Percentiles rank a stretch among this genome's conserved stretches.
phyloP scores from a whole-genome alignment of 1,139 yeast species.

The Diutina pseudorugosa region DNA sequence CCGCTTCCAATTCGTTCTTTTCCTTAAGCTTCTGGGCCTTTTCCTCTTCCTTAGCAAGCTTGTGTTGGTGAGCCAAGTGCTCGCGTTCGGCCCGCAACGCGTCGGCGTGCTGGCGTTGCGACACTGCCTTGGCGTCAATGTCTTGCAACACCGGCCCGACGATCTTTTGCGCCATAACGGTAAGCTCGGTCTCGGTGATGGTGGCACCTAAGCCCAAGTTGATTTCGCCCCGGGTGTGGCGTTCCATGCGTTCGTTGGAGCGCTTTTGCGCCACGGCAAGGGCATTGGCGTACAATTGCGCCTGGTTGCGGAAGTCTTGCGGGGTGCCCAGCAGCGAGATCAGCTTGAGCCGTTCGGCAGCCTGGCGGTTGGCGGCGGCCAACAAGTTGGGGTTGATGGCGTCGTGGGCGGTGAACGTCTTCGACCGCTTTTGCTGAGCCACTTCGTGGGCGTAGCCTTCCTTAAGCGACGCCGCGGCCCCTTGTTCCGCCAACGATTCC shows the following conservation, averaged over 20 bases:
- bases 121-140: constrained; percentile 56
- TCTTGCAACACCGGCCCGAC: constrained; percentile 81
- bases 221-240: constrained; percentile 40
- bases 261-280: constrained; percentile 60
- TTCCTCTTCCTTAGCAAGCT: constrained; percentile 15
- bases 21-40: constrained; percentile 34
- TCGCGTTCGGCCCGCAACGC: constrained; percentile 18
- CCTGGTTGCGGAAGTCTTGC: constrained; percentile 27
- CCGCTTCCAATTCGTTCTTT: not conserved
- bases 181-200: constrained; percentile 66
- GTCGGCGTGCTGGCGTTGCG: constrained; percentile 56
- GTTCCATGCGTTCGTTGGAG: constrained; percentile 40
- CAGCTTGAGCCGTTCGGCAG: constrained; percentile 35
- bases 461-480: constrained; percentile 27
- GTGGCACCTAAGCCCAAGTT: constrained; percentile 84
- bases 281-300: constrained; percentile 32
- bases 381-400: constrained; percentile 46
- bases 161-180: constrained; percentile 67
- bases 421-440: constrained; percentile 18
- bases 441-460: constrained; percentile 15
- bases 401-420: constrained; percentile 26
- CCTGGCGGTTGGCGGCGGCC: constrained; percentile 49
- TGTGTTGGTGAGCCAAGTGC: constrained; percentile 15
- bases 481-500: constrained; percentile 25
- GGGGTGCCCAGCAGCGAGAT: constrained; percentile 22